Evolutionary conservation across 495 filamentous ascomycete species (phyloP), one percentile per base, ranked within the genome.

Genomic region (Aspergillus kassunensis): DNA sequence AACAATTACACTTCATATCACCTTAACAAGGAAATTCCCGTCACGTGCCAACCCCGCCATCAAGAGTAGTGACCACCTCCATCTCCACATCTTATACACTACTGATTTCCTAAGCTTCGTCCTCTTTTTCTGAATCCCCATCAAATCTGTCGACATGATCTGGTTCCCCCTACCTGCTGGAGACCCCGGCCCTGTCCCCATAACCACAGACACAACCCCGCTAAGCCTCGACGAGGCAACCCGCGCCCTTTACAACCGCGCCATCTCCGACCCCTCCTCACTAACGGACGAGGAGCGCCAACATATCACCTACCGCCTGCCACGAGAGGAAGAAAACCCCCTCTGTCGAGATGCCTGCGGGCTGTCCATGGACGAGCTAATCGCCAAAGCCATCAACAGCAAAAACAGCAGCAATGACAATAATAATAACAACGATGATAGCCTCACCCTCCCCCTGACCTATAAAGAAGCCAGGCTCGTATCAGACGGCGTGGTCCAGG

Each of bases 201-300:
- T 42, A 25, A 2, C n/a, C 40, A 4, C 6, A 41, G 37, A 24
- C 24, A 49, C 30, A 49, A 39, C 45, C 25, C 45, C 45, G 37
- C 33, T 25, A 27, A 10, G 24, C 37, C 48, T 51, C n/a, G 48
- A 42, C 37, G 48, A 51, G 25, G 6, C 48, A 25, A 57, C 49
- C n/a, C 55, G 49, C 15, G 21, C 49, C 15, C 55, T 57, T 15
- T 57, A 53, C 12, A 47, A 44, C 49, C 55, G 55, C 16, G 55
- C 55, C 11, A 57, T 57, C 16, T 20, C 30, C 23, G 31, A 53
- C 24, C 44, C 49, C 21, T 37, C 34, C 15, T 53, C 48, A 19
- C 49, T 53, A 33, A 53, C 55, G 27, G 55, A 53, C 29, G n/a
- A 45, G 44, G 49, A 57, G 49, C 34, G 44, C 37, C 34, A 49